Percentiles rank a stretch among this genome's conserved stretches.
These are phyloP conservation scores for Fusarium clavum DNA, from an alignment of 2,329 filamentous ascomycete species.

Conservation along the genomic window DNA sequence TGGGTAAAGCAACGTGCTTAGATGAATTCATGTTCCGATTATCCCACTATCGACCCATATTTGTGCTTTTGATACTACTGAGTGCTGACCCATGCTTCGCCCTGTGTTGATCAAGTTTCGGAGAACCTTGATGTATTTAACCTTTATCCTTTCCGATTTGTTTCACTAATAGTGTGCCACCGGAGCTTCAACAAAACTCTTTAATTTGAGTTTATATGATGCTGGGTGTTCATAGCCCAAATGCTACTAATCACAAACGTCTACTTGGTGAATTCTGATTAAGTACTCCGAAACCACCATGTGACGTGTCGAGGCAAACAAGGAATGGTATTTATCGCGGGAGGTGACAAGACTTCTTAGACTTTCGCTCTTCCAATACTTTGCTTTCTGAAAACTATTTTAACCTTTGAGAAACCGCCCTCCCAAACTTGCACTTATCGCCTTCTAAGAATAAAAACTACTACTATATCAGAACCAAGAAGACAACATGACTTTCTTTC, in stretches of 20 bases:
- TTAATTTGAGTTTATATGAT: fast-evolving
- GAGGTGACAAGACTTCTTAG: too few relatives aligned
- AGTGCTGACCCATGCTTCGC: neutral
- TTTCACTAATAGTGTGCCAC: neutral
- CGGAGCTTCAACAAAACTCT: neutral
- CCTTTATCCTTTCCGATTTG: neutral
- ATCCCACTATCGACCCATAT: neutral
- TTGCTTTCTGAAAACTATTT: too few relatives aligned
- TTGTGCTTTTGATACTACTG: neutral
- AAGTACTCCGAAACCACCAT: neutral
- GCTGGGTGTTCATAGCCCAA: neutral
- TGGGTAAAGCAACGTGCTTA: neutral
- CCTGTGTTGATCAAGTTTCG: neutral
- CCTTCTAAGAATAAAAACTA: neutral
- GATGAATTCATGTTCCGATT: neutral
- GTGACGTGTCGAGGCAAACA: neutral
- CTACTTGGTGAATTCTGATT: neutral
- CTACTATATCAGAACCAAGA: neutral
- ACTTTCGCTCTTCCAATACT: neutral
- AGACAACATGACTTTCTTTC: neutral
- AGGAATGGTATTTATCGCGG: too few relatives aligned
- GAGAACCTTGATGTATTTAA: neutral
- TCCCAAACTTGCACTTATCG: neutral
- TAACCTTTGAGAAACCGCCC: too few relatives aligned
- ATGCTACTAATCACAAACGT: neutral